These are phyloP conservation scores for Chrysosporium keratinophilum DNA, from an alignment of 2,329 filamentous ascomycete species.

Conservation along the genomic window DNA sequence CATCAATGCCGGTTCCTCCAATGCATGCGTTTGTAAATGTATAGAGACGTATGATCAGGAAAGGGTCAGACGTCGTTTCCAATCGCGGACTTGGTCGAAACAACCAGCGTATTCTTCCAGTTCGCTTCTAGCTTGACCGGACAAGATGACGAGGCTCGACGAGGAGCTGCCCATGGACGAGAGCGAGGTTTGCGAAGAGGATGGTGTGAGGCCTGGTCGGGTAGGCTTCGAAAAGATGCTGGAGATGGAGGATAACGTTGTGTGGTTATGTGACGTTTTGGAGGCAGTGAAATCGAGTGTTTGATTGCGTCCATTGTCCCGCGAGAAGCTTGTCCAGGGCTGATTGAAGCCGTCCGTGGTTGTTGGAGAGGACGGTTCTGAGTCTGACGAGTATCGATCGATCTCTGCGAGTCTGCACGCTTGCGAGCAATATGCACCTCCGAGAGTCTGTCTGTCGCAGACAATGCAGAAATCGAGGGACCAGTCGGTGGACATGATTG, in stretches of 20 bases:
- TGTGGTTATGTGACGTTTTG: slow-evolving; percentile 33
- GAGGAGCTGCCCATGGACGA: slow-evolving; percentile 62
- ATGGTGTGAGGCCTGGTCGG: slow-evolving; percentile 36
- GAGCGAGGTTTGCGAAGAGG: slow-evolving; percentile 74
- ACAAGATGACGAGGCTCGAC: slow-evolving; percentile 51
- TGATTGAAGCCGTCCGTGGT: slow-evolving; percentile 9
- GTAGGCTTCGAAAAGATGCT: slow-evolving; percentile 1
- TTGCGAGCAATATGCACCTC: slow-evolving; percentile 82
- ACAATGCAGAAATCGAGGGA: slow-evolving; percentile 86
- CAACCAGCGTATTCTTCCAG: slow-evolving; percentile 77
- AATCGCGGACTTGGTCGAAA: slow-evolving; percentile 66
- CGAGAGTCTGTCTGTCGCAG: slow-evolving; percentile 80
- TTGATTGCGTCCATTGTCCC: slow-evolving; percentile 38
- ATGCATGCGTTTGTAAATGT: background rate
- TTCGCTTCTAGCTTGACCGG: slow-evolving; percentile 66
- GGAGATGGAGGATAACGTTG: slow-evolving; percentile 23
- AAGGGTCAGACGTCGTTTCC: slow-evolving; percentile 32
- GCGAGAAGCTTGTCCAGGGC: slow-evolving; percentile 14
- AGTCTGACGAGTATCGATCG: slow-evolving; percentile 53
- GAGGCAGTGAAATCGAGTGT: slow-evolving; percentile 61
- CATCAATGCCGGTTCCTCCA: background rate
- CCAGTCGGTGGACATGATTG: slow-evolving; percentile 47
- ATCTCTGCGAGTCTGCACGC: slow-evolving; percentile 80
- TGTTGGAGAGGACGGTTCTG: slow-evolving; percentile 23
- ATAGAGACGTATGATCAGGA: slow-evolving; percentile 16